A percentile compares a stretch with the other conserved stretches of the same genome.
Evolutionary conservation across 2,329 filamentous ascomycete species (phyloP).

Genomic region (Hymenotorrendiella dingleyae): DNA sequence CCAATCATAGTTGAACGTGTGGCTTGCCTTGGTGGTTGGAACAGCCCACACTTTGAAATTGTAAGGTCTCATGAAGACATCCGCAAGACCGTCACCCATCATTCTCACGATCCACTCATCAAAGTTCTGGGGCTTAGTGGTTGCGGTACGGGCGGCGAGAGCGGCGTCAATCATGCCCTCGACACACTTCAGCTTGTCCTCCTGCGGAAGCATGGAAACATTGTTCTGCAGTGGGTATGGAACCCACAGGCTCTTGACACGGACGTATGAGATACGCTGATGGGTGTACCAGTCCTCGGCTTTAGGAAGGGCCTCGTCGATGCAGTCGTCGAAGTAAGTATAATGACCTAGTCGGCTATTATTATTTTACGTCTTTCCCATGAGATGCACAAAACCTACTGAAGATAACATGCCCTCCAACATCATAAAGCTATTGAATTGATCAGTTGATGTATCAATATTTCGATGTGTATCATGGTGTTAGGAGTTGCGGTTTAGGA

Average conservation of each 20-base stretch:
- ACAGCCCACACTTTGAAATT: conserved; percentile 99
- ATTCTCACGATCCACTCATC: conserved; percentile 97
- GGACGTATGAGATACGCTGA: conserved; percentile 98
- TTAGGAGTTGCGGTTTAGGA: too few relatives aligned
- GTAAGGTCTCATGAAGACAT: conserved; percentile 98
- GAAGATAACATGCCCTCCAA: conserved; percentile 51
- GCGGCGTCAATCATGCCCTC: conserved; percentile 95
- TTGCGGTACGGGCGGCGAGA: conserved; percentile 76
- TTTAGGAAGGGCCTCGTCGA: conserved; percentile 92
- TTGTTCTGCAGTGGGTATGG: conserved; percentile 99
- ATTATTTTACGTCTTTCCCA: too few relatives aligned
- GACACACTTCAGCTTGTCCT: conserved; percentile 91
- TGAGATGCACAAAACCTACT: too few relatives aligned
- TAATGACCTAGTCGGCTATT: too few relatives aligned
- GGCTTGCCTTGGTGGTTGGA: conserved; percentile 80
- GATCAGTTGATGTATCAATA: too few relatives aligned
- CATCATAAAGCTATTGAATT: conserved; percentile 93
- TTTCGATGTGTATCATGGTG: too few relatives aligned
- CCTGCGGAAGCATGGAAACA: conserved; percentile 95
- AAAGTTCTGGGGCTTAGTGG: conserved; percentile 91
- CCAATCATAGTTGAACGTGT: background rate
- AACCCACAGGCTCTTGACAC: conserved; percentile 94
- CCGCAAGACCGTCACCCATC: conserved; percentile 81
- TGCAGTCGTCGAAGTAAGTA: conserved; percentile 99
- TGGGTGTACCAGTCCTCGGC: conserved; percentile 95